Conservation (phyloP, 345 rosid species). For the Lepidium sativum region DNA sequence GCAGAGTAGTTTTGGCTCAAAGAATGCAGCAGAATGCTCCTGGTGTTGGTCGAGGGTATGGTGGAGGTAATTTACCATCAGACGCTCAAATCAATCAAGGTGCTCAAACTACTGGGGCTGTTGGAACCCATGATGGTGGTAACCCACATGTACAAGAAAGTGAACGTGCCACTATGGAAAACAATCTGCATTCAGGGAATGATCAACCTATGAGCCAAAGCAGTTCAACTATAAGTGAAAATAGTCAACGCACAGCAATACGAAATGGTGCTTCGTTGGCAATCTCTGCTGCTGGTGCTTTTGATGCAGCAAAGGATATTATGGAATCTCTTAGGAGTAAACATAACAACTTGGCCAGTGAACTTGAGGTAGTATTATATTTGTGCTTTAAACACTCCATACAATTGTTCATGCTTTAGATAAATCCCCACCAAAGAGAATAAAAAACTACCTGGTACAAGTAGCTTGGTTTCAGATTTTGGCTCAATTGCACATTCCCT, state of each 20-base stretch:
- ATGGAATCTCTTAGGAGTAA: slow-evolving; percentile 96
- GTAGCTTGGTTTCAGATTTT: background rate
- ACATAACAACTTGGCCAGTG: slow-evolving; percentile 87
- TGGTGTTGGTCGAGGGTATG: slow-evolving; percentile 45
- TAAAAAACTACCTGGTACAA: background rate
- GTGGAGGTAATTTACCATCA: slow-evolving; percentile 43
- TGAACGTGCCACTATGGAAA: slow-evolving; percentile 53
- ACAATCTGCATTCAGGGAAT: slow-evolving; percentile 49
- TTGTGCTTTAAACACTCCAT: background rate
- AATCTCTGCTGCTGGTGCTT: slow-evolving; percentile 81
- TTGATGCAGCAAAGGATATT: slow-evolving; percentile 93
- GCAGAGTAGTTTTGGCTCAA: slow-evolving; percentile 75
- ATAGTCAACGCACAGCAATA: slow-evolving; percentile 52
- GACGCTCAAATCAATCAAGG: slow-evolving; percentile 64
- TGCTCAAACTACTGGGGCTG: slow-evolving; percentile 41
- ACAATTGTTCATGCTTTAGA: background rate
- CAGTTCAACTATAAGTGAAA: slow-evolving; percentile 54
- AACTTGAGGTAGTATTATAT: slow-evolving; percentile 67
- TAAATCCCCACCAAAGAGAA: background rate
- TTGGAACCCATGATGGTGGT: slow-evolving; percentile 62
- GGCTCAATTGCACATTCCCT: background rate
- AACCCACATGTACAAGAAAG: slow-evolving; percentile 70
- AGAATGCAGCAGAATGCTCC: slow-evolving; percentile 72
- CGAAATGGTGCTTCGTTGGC: slow-evolving; percentile 56
- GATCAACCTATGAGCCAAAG: slow-evolving; percentile 71